Conservation (phyloP, 106 monocot species). For the Apostasia ramifera region DNA sequence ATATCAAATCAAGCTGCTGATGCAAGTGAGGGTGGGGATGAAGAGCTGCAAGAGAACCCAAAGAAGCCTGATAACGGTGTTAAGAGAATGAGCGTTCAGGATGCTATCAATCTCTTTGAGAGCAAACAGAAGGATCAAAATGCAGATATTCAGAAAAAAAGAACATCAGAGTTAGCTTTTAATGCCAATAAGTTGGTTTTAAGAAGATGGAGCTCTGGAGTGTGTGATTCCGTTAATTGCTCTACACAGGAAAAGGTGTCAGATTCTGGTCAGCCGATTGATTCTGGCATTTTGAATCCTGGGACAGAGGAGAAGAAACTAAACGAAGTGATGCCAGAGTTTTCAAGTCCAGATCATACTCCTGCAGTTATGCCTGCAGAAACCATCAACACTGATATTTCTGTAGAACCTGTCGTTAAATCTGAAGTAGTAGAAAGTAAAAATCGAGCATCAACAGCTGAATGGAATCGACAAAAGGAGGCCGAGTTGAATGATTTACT, state of each 20-base stretch:
- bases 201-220: conserved; percentile 95
- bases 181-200: conserved; percentile 69
- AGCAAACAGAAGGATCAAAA: conserved; percentile 73
- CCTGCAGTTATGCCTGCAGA: conserved; percentile 15
- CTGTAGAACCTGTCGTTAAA: conserved; percentile 13
- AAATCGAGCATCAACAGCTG: conserved; percentile 49
- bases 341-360: conserved; percentile 18
- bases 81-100: conserved; percentile 92
- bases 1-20: conserved; percentile 37
- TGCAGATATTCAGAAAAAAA: conserved; percentile 38
- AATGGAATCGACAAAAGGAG: conserved; percentile 85
- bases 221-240: conserved; percentile 48
- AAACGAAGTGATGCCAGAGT: conserved; percentile 15
- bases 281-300: conserved; percentile 8
- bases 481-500: conserved; percentile 83
- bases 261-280: conserved; percentile 11
- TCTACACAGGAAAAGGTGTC: conserved; percentile 24
- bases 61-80: conserved; percentile 67
- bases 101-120: conserved; percentile 95
- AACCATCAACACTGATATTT: conserved; percentile 12
- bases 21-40: conserved; percentile 33
- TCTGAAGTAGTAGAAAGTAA: conserved; percentile 27
- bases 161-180: conserved; percentile 26
- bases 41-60: conserved; percentile 32
- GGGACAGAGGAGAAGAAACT: conserved; percentile 34